Evolutionary conservation across 371 early-diverging fungal species (phyloP).

Genomic region (Syncephalastrum contaminatum): DNA sequence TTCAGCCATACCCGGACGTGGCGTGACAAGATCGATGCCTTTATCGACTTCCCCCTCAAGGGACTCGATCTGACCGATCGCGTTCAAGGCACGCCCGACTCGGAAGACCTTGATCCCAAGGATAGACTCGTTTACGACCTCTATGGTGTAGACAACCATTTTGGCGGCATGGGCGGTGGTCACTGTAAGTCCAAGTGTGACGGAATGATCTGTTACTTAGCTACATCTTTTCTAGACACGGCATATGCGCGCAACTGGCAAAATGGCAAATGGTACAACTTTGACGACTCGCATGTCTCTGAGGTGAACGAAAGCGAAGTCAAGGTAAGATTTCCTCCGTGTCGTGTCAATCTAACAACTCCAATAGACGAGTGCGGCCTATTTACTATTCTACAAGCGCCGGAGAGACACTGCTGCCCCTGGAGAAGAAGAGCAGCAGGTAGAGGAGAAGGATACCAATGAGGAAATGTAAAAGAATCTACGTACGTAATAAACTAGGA

Average conservation of each 20-base stretch:
- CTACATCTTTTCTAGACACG: slow-evolving; percentile 74
- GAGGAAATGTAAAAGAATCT: too few species aligned
- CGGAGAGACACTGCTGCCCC: slow-evolving; percentile 35
- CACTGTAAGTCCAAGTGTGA: slow-evolving; percentile 71
- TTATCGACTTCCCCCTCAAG: slow-evolving; percentile 62
- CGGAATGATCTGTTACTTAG: not conserved
- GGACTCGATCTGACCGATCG: slow-evolving; percentile 36
- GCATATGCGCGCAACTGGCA: slow-evolving; percentile 83
- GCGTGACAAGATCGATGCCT: slow-evolving; percentile 59
- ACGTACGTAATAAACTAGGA: too few species aligned
- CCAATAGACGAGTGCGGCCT: slow-evolving; percentile 71
- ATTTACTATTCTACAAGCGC: slow-evolving; percentile 85
- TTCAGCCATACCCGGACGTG: slow-evolving; percentile 63
- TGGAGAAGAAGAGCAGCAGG: slow-evolving; percentile 23
- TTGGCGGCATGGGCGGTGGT: slow-evolving; percentile 91
- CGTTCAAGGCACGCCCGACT: slow-evolving; percentile 17
- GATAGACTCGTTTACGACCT: slow-evolving; percentile 74
- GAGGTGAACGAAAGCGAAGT: slow-evolving; percentile 53
- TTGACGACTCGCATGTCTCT: slow-evolving; percentile 84
- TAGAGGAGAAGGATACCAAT: slow-evolving; percentile 19
- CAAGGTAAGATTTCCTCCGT: slow-evolving; percentile 38
- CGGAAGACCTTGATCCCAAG: slow-evolving; percentile 15
- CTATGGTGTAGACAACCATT: slow-evolving; percentile 89
- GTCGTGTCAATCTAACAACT: slow-evolving; percentile 3
- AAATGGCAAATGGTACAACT: slow-evolving; percentile 80